A percentile compares a stretch with the other conserved stretches of the same genome.
phyloP scores from a whole-genome alignment of 208 protist genomes.

The Leptomonas pyrrhocoris region DNA sequence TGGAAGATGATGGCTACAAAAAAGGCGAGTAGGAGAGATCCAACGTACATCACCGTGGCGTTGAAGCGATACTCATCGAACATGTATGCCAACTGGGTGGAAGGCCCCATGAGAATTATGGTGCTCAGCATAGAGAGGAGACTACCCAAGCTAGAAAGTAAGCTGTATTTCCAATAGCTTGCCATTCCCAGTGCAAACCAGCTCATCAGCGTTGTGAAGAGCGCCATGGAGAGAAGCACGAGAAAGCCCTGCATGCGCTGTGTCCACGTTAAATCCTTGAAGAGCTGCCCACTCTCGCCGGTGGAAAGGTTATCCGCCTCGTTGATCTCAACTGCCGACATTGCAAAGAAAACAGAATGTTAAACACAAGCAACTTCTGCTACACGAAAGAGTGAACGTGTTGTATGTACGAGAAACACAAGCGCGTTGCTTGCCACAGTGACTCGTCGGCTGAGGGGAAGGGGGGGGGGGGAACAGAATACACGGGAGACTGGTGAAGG shows the following conservation, averaged over 20 bases:
- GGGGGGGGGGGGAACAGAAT: background rate
- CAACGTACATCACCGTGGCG: constrained; percentile 74
- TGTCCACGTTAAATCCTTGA: constrained; percentile 77
- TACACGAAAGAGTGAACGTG: too few relatives aligned
- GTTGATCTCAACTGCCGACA: constrained; percentile 37
- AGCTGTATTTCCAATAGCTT: constrained; percentile 87
- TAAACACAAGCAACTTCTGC: background rate
- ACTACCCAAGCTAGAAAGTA: constrained; percentile 74
- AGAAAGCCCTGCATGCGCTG: constrained; percentile 84
- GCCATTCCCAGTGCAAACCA: constrained; percentile 82
- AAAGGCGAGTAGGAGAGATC: constrained; percentile 70
- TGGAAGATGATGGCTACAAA: constrained; percentile 67
- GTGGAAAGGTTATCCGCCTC: constrained; percentile 26
- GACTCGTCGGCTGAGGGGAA: too few relatives aligned
- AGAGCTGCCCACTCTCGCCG: constrained; percentile 66
- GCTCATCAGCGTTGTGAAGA: constrained; percentile 81
- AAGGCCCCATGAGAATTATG: constrained; percentile 86
- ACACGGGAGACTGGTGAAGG: background rate
- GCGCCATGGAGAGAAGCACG: constrained; percentile 72
- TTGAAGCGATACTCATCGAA: constrained; percentile 84
- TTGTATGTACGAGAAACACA: too few relatives aligned
- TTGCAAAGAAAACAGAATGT: background rate
- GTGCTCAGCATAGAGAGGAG: constrained; percentile 83
- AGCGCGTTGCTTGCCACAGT: too few relatives aligned
- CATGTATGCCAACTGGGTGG: constrained; percentile 86